Evolutionary conservation across 345 rosid genomes (phyloP), one percentile per base, ranked within the genome.

Genomic region (Balakata baccata): DNA sequence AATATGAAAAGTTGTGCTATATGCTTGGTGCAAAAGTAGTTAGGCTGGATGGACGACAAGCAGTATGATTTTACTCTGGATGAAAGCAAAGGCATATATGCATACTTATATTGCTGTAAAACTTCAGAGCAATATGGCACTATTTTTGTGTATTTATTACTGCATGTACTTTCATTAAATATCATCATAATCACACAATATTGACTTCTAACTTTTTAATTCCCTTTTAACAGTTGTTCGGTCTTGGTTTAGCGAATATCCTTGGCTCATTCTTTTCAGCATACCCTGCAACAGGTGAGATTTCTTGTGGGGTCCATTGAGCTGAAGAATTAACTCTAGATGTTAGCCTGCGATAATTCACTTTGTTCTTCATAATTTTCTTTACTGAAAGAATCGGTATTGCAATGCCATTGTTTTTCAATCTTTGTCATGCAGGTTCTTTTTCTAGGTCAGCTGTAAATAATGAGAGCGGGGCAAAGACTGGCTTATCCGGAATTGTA

Each of bases 361-460:
- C 49, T 5, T 60, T 11, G 34, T 50, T 69, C 23, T 34, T 20
- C n/a, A 22, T 20, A 22, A 49, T 34, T 61, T n/a, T n/a, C 18
- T 66, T 14, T 46, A 2, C 11, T 46, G 49, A 43, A 22, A 37
- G 57, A 62, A 16, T 25, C 16, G 23, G n/a, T n/a, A n/a, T n/a
- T n/a, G n/a, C n/a, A 38, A 52, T 53, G 5, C 11, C 52, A 51
- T 39, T 46, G 20, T 22, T 43, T 38, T 59, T 50, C 37, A 62
- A 29, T 29, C 56, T 58, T 58, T 77, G 73, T 71, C 71, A 78
- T 77, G 79, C 82, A 93, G 98, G 98, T 75, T 96, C 98, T 71
- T 96, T 96, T 81, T 96, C 99, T 70, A 85, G 99, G 84, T 96
- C 99, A 75, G 99, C 99, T 23, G 99, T 93, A 78, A 96, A 86